Percentiles rank a stretch among this genome's conserved stretches.
phyloP scores from a whole-genome alignment of 2,329 filamentous ascomycete genomes.

The Diaporthe destruens region DNA sequence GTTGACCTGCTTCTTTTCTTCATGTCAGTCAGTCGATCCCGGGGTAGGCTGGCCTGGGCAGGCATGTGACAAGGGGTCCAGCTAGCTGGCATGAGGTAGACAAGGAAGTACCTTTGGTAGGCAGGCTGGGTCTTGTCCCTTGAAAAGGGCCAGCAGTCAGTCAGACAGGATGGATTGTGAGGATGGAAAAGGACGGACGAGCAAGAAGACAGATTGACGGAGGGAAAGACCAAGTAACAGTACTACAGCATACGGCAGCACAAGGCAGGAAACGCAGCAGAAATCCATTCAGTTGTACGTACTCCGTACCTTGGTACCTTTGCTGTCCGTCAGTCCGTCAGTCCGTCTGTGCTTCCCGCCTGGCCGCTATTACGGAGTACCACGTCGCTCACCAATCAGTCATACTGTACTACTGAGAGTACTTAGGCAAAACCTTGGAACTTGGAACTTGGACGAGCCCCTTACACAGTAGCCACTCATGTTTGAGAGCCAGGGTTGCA shows the following conservation, averaged over 20 bases:
- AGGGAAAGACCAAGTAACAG: neutral
- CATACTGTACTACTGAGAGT: too few relatives aligned
- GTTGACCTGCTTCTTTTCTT: neutral
- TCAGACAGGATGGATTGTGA: neutral
- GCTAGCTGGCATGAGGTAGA: neutral
- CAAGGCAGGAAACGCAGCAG: neutral
- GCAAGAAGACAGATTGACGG: neutral
- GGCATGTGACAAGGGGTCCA: constrained; percentile 33
- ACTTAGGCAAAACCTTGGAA: neutral
- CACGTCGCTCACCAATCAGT: neutral
- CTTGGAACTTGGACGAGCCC: constrained; percentile 13
- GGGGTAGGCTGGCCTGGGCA: neutral
- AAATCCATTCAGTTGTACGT: neutral
- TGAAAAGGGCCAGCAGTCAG: neutral
- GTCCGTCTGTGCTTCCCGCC: too few relatives aligned
- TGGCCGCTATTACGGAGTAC: too few relatives aligned
- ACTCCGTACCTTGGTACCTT: neutral
- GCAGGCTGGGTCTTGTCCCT: neutral
- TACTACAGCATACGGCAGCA: neutral
- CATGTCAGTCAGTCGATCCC: constrained; percentile 14
- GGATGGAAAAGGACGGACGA: neutral
- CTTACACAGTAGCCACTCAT: neutral
- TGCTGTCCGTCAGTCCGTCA: too few relatives aligned
- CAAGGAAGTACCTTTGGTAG: neutral
- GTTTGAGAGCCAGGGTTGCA: constrained; percentile 3